Conservation (phyloP, 164 flowering plant species). For the Nymphaea thermarum region DNA sequence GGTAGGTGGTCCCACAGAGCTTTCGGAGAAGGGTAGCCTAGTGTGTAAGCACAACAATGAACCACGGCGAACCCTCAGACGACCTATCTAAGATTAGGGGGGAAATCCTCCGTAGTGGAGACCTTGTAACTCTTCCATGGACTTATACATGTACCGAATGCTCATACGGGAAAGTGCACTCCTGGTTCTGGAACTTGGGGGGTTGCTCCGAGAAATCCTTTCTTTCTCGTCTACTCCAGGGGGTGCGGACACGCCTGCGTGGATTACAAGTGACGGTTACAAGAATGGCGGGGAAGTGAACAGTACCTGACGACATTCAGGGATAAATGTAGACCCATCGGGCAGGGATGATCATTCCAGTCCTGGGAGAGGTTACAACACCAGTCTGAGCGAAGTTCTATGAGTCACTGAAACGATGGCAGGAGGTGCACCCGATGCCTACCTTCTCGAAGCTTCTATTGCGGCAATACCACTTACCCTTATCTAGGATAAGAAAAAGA, state of each 20-base stretch:
- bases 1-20: slow-evolving; percentile 1
- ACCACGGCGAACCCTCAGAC: neutral
- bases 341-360: slow-evolving; percentile 6
- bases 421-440: too few relatives aligned
- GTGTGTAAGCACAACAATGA: slow-evolving; percentile 1
- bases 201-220: neutral
- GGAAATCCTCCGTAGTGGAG: slow-evolving; percentile 4
- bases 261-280: neutral
- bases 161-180: slow-evolving; percentile 14
- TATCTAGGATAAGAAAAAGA: too few relatives aligned
- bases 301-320: slow-evolving; percentile 7
- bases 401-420: too few relatives aligned
- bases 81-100: slow-evolving; percentile 5
- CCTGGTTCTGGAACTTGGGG: slow-evolving; percentile 5
- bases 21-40: neutral
- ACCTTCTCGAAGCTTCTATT: too few relatives aligned
- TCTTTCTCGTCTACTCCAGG: neutral
- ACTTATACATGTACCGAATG: slow-evolving; percentile 14
- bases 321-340: slow-evolving; percentile 7
- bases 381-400: too few relatives aligned
- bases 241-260: neutral
- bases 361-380: too few relatives aligned
- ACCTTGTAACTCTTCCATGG: slow-evolving; percentile 4
- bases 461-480: too few relatives aligned
- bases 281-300: slow-evolving; percentile 5